Conservation (phyloP, 495 filamentous ascomycete genomes). For the Alectoria sarmentosa region DNA sequence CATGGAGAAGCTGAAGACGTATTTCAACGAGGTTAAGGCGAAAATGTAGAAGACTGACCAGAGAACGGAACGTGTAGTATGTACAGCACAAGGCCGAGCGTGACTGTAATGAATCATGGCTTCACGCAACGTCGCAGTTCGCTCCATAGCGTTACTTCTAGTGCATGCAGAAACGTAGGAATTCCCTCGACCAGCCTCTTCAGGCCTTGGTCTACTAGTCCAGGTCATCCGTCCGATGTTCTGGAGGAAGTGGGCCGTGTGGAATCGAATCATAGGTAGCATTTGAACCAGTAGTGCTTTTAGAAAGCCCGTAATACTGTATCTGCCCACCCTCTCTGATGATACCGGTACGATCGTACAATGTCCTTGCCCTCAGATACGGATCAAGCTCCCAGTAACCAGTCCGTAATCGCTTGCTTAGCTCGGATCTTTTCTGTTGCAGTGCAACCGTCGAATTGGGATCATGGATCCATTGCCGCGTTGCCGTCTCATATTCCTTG, state of each 20-base stretch:
- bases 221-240: conserved; percentile 47
- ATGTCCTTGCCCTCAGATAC: conserved; percentile 61
- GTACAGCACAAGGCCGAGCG: conserved; percentile 1
- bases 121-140: background rate
- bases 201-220: conserved; percentile 35
- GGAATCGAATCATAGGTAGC: conserved; percentile 20
- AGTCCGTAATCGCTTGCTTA: conserved; percentile 54
- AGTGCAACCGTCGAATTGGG: conserved; percentile 27
- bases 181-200: background rate
- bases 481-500: conserved; percentile 57
- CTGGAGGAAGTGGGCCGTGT: conserved; percentile 27
- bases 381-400: conserved; percentile 85
- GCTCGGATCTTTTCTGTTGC: conserved; percentile 38
- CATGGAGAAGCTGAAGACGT: conserved; percentile 75
- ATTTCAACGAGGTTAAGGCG: conserved; percentile 74
- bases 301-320: conserved; percentile 53
- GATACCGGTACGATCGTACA: conserved; percentile 70
- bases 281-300: conserved; percentile 27
- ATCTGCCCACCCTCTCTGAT: conserved; percentile 58
- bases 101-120: background rate
- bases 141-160: conserved; percentile 1
- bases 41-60: conserved; percentile 59
- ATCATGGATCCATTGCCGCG: conserved; percentile 53
- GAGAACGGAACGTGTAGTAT: background rate
- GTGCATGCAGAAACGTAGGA: background rate